Base-by-base conservation (phyloP, 805 yeast species). In the Candida wancherniae region DNA sequence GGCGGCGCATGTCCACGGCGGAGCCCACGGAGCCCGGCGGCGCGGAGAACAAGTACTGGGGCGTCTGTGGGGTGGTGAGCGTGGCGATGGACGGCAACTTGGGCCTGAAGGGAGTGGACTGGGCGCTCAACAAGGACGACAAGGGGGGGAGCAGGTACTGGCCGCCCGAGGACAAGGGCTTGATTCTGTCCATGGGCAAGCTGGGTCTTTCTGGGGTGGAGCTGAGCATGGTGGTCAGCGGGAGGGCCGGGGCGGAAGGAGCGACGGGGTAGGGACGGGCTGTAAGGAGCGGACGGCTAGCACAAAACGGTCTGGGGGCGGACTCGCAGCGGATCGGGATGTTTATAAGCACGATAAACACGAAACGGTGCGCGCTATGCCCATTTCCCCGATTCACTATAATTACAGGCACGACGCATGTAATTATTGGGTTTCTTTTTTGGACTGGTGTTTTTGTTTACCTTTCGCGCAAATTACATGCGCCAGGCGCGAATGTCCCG, bases 81-180 rank as follows among this genome's bases (percentile, higher is more conserved):
- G 48, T 30, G 27, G 43, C 55, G 15, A 58, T 44, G 14, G 55
- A 44, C 7, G 65, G 63, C 40, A 59, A 50, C 31, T 42, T 40
- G 7, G 53, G 47, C 14, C 39, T 22, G 25, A 27, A 33, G 8
- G 49, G 43, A 1, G 48, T 37, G 15, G 34, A 21, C 29, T 35
- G 32, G 37, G 34, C 44, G 29, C 58, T 49, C 17, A 64, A 47
- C 15, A 67, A 47, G 16, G 34, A 12, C 17, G 65, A 55, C 36
- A 65, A 56, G 14, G 71, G 71, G 14, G 70, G 71, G 33, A 65
- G 57, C 38, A 48, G 55, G 13, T 34, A 24, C 23, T 21, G 23
- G 17, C 28, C 24, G 15, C 33, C 16, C 21, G 39, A 31, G 12
- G 37, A 44, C 36, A 28, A 43, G 30, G 18, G 47, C 28, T 11